phyloP scores from a whole-genome alignment of 2,329 filamentous ascomycete species.

The Venturia effusa region DNA sequence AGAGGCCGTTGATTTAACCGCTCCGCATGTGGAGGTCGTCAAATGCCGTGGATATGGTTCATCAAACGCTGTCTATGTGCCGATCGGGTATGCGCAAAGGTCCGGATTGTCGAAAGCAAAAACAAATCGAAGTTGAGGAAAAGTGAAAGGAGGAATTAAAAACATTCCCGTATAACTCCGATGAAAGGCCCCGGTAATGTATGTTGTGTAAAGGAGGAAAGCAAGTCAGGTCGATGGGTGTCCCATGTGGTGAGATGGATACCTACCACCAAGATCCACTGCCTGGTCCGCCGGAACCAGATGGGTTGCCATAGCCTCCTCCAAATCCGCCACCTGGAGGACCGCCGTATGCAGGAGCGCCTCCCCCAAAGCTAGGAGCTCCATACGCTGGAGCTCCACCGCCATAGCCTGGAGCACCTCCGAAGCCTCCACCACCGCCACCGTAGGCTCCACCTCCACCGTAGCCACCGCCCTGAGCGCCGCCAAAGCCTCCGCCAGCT shows the following conservation, averaged over 20 bases:
- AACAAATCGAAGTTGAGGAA: conserved; percentile 18
- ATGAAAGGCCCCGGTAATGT: neutral
- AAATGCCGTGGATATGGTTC: conserved; percentile 18
- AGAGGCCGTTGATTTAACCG: neutral
- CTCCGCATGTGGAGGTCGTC: conserved; percentile 8
- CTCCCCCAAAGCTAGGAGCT: conserved; percentile 41
- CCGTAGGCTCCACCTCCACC: conserved; percentile 26
- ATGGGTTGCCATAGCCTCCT: conserved; percentile 33
- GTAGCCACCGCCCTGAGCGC: conserved; percentile 30
- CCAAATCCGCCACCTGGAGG: conserved; percentile 36
- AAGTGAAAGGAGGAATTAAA: conserved; percentile 18
- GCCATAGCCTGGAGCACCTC: conserved; percentile 27
- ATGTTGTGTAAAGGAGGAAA: neutral
- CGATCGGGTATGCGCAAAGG: conserved; percentile 34
- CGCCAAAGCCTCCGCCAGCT: conserved; percentile 45
- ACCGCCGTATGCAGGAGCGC: conserved; percentile 27
- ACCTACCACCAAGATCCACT: conserved; percentile 10
- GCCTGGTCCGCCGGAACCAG: conserved; percentile 7
- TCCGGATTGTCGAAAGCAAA: conserved; percentile 25
- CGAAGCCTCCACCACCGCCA: conserved; percentile 32
- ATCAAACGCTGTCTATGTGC: conserved; percentile 42
- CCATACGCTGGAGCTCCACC: conserved; percentile 48
- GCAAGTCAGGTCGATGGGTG: conserved; percentile 4
- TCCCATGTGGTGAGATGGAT: neutral
- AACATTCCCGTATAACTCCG: conserved; percentile 14